Evolutionary conservation across 2,329 filamentous ascomycete species (phyloP).

Genomic region (Pestalotiopsis sp.): DNA sequence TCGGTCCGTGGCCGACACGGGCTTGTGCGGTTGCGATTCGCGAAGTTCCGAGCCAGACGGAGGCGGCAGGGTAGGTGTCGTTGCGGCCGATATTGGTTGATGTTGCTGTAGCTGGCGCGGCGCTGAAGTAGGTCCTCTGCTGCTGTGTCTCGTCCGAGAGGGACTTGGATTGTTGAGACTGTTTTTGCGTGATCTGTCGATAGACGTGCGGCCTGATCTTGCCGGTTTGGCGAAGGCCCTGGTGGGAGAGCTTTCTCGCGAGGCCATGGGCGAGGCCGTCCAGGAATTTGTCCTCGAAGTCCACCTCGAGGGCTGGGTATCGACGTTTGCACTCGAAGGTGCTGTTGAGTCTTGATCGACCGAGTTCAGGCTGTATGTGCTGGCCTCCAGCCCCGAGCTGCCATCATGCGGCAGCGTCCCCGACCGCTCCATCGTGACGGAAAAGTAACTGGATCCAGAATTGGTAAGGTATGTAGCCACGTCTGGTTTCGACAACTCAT

Average conservation of each 20-base stretch:
- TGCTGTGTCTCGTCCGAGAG: slow-evolving; percentile 49
- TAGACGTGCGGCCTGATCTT: slow-evolving; percentile 31
- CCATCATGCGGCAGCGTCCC: slow-evolving; percentile 28
- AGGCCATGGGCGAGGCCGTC: slow-evolving; percentile 32
- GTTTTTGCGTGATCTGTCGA: slow-evolving; percentile 63
- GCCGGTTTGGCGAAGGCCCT: slow-evolving; percentile 23
- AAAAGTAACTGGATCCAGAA: slow-evolving; percentile 16
- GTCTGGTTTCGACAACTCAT: slow-evolving; percentile 12
- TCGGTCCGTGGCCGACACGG: slow-evolving; percentile 47
- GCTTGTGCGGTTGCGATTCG: slow-evolving; percentile 69
- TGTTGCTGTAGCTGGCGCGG: slow-evolving; percentile 56
- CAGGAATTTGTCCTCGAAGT: slow-evolving; percentile 34
- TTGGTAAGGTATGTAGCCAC: slow-evolving; percentile 15
- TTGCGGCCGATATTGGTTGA: slow-evolving; percentile 67
- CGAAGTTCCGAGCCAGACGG: slow-evolving; percentile 59
- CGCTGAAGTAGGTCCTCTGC: slow-evolving; percentile 54
- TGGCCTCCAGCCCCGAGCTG: slow-evolving; percentile 33
- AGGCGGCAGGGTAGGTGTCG: slow-evolving; percentile 67
- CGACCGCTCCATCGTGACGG: slow-evolving; percentile 16
- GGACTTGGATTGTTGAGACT: slow-evolving; percentile 68
- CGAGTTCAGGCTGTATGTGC: slow-evolving; percentile 34
- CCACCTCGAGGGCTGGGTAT: slow-evolving; percentile 35
- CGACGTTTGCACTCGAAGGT: slow-evolving; percentile 33
- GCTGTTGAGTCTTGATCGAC: slow-evolving; percentile 34
- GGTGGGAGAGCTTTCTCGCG: slow-evolving; percentile 33